Base-by-base conservation (phyloP, 2,329 filamentous ascomycete genomes). In the Dothideomycetes sp. region DNA sequence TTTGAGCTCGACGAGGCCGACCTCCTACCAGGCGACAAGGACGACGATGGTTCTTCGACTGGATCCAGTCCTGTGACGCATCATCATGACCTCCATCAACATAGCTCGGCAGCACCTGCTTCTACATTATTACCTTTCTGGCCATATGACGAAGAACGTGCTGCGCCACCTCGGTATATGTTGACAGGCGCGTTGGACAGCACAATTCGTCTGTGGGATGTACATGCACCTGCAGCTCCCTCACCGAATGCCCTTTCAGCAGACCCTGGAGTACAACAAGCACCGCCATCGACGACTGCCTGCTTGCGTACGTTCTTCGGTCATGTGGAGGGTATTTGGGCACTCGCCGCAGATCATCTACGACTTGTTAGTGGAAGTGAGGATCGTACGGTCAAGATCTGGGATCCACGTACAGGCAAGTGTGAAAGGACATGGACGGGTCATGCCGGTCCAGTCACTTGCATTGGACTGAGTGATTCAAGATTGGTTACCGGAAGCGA, bases 301-400 rank as follows among this genome's bases (percentile, higher is more conserved):
- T 94, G 85, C 52, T 71, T 95, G 24, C 83, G 86, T 45, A 94
- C 86, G 22, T 94, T 95, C 68, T 98, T 96, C 57, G 91, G 91
- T 0, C 91, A 98, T 54, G 75, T 98, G 16, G 91, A 98, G 60
- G 91, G 91, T 22, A 82, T 98, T 15, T 98, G 91, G 91, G 83
- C 84, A 4, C 70, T 98, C 3, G 85, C 84, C 0, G 89, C 84
- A 3, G 89, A 96, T 61, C 88, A 83, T 1, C 66, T 96, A 15
- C 78, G 91, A 9, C 77, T 94, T 12, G 86, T 96, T 11, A 86
- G 82, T 14, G 89, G 88, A 1, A 84, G 85, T 9, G 87, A 96
- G 59, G 91, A 98, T 61, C 80, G 85, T 31, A 93, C 89, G 77
- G 84, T 94, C 52, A 96, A 96, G 66, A 78, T 84, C 22, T 98